Conservation (phyloP, 2,329 filamentous ascomycete species). For the Verticillium alfalfae region DNA sequence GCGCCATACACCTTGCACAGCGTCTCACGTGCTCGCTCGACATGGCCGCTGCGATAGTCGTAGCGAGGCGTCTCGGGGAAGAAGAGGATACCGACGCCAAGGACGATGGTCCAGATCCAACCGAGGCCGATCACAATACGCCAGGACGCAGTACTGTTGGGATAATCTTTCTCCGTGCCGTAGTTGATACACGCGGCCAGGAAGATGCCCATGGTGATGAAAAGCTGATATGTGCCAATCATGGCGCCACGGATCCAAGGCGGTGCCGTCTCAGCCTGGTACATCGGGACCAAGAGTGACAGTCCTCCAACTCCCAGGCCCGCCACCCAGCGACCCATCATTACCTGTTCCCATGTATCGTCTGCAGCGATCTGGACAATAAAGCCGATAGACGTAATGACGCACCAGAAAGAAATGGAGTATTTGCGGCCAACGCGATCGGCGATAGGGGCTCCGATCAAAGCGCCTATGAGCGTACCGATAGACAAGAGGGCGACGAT, state of each 20-base stretch:
- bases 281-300: slow-evolving; percentile 64
- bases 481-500: slow-evolving; percentile 55
- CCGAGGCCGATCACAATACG: slow-evolving; percentile 52
- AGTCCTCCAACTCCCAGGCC: slow-evolving; percentile 64
- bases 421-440: slow-evolving; percentile 58
- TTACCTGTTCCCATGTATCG: slow-evolving; percentile 57
- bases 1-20: slow-evolving; percentile 44
- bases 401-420: slow-evolving; percentile 56
- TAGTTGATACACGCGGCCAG: slow-evolving; percentile 56
- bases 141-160: slow-evolving; percentile 47
- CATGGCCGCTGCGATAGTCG: slow-evolving; percentile 40
- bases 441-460: slow-evolving; percentile 56
- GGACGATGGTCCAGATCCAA: slow-evolving; percentile 42
- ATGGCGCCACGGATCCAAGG: slow-evolving; percentile 61
- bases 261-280: slow-evolving; percentile 66
- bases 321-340: slow-evolving; percentile 58
- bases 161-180: slow-evolving; percentile 45
- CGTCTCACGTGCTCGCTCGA: slow-evolving; percentile 39
- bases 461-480: slow-evolving; percentile 55
- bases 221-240: slow-evolving; percentile 63
- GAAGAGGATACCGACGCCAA: slow-evolving; percentile 42
- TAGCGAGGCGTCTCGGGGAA: slow-evolving; percentile 49
- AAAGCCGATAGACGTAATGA: slow-evolving; percentile 59
- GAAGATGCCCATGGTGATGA: slow-evolving; percentile 67
- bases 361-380: slow-evolving; percentile 59